Evolutionary conservation across 2,329 filamentous ascomycete species (phyloP).

Genomic region (Tolypocladium tundrense): DNA sequence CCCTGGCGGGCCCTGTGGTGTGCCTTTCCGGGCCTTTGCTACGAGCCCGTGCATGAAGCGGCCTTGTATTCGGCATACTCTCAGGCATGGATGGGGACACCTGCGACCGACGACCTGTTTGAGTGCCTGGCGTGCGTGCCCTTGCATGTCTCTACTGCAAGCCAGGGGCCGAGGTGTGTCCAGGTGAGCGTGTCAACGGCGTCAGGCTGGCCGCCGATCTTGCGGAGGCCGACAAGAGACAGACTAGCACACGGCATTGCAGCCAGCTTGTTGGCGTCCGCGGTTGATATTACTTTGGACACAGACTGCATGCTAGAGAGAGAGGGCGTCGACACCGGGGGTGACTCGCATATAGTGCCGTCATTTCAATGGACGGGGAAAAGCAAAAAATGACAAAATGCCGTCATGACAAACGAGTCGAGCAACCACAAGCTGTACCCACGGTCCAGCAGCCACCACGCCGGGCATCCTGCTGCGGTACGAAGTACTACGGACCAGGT

Average conservation of each 20-base stretch:
- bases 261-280: not conserved
- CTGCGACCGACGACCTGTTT: constrained; percentile 1
- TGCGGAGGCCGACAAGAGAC: not conserved
- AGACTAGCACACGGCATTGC: not conserved
- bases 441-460: not conserved
- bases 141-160: constrained; percentile 10
- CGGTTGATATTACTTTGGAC: not conserved
- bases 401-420: not conserved
- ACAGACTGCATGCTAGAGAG: not conserved
- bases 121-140: constrained; percentile 2
- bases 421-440: not conserved
- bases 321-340: not conserved
- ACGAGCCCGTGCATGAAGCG: not conserved
- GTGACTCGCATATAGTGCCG: not conserved
- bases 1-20: not conserved
- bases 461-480: not conserved
- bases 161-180: constrained; percentile 1
- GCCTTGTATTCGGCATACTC: not conserved
- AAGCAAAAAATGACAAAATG: not conserved
- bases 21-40: not conserved
- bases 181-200: not conserved
- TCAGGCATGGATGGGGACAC: not conserved
- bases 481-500: no score
- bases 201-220: not conserved
- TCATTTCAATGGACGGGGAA: not conserved